Base-by-base conservation (phyloP, 352 stramenopile genomes). In the Hyaloperonospora brassicae region DNA sequence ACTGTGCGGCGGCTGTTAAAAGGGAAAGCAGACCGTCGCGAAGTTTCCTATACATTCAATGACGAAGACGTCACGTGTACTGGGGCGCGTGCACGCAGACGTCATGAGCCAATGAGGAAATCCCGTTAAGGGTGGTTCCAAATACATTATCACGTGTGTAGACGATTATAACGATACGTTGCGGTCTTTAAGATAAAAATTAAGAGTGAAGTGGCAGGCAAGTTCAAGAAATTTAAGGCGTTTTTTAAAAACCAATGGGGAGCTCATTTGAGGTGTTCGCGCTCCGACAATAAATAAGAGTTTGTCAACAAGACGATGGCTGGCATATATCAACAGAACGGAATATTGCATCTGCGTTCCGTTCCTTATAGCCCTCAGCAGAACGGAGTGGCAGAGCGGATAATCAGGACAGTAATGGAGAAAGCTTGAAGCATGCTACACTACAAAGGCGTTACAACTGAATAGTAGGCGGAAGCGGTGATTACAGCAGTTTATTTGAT, bases 251-350 rank as follows among this genome's bases (percentile, higher is more conserved):
- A 42, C 12, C 38, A 42, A 42, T 6, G 38, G 38, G 38, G 38
- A 22, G 38, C 5, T 21, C 38, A 14, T 4, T 22, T 21, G 38
- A 42, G 12, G 12, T 42, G 9, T 42, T 42, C 4, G 12, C 9
- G 38, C 4, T 42, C 38, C 38, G 62, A 72, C 50, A 70, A 68
- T 11, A 62, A 59, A 12, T 45, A 47, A 5, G 62, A 71, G 52
- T 55, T 59, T n/a, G 45, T 56, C 2, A 58, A 56, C 43, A 60
- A 66, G 34, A 38, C 9, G 11, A 50, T 70, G 11, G 42, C 45
- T 1, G 22, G 38, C 0, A 47, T 39, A 1, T 48, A 30, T 24
- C 2, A 27, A 3, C 24, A 23, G 7, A 31, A 40, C 17, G 25
- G 56, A 2, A 57, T 57, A n/a, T 1, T 62, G 5, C 47, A 62